A percentile compares a stretch with the other conserved stretches of the same genome.
Evolutionary conservation across 257 asterid species (phyloP).

Genomic region (Nicotiana benthamiana): DNA sequence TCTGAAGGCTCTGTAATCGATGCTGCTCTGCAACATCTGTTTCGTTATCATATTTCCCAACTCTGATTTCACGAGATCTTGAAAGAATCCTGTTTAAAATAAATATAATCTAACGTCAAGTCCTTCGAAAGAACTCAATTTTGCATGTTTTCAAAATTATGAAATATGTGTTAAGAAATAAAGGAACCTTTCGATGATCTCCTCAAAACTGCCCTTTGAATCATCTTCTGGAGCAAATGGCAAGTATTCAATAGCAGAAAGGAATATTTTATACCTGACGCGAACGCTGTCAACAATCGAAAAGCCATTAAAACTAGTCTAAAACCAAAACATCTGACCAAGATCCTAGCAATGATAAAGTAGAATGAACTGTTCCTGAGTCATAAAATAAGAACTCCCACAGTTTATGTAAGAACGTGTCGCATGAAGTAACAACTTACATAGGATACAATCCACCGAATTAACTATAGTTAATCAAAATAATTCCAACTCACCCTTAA

Average conservation of each 20-base stretch:
- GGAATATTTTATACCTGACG: constrained; percentile 81
- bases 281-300: constrained; percentile 52
- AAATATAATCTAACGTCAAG: not conserved
- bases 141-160: not conserved
- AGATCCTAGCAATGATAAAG: not conserved
- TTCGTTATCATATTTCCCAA: constrained; percentile 43
- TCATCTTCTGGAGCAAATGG: constrained; percentile 70
- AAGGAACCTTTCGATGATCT: constrained; percentile 77
- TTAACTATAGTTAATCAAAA: no score
- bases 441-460: no score
- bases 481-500: no score
- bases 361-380: constrained; percentile 3
- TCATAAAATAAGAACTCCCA: not conserved
- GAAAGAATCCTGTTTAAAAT: constrained; percentile 52
- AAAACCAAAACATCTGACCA: not conserved
- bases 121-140: not conserved
- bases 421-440: no score
- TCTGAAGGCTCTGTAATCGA: constrained; percentile 80
- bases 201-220: constrained; percentile 83
- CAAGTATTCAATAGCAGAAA: constrained; percentile 78
- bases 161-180: constrained; percentile 14
- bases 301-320: not conserved
- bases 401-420: no score
- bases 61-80: constrained; percentile 69
- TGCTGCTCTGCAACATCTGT: constrained; percentile 82